These are phyloP conservation scores for Calonectria fujianensis DNA, from an alignment of 2,329 filamentous ascomycete species.

Conservation along the genomic window DNA sequence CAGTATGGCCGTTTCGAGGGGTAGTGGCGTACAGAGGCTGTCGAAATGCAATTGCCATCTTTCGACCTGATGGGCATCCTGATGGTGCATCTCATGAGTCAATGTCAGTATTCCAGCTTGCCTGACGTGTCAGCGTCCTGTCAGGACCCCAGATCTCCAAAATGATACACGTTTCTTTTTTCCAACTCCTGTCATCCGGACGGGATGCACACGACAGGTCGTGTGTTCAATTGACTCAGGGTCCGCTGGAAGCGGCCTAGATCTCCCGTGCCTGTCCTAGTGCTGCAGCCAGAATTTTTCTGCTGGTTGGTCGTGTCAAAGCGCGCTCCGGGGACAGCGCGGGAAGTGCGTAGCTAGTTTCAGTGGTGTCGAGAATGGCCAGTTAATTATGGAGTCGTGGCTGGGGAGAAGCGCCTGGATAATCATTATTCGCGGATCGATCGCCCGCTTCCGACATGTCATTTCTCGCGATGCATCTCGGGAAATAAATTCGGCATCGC, in stretches of 20 bases:
- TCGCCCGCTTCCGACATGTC: background rate
- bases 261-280: slow-evolving; percentile 4
- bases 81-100: background rate
- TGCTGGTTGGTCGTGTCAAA: background rate
- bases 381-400: slow-evolving; percentile 1
- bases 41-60: background rate
- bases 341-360: background rate
- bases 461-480: background rate
- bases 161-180: background rate
- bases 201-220: background rate
- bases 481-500: background rate
- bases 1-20: background rate
- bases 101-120: background rate
- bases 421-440: background rate
- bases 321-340: slow-evolving; percentile 1
- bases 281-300: background rate
- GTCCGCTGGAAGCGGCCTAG: background rate
- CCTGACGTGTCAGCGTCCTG: background rate
- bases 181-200: background rate
- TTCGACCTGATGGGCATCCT: background rate
- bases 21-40: background rate
- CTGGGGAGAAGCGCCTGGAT: background rate
- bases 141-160: background rate
- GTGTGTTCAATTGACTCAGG: slow-evolving; percentile 6
- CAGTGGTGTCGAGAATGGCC: background rate